Evolutionary conservation across 371 early-diverging fungal genomes (phyloP).

Genomic region (Mucor velutinosus): DNA sequence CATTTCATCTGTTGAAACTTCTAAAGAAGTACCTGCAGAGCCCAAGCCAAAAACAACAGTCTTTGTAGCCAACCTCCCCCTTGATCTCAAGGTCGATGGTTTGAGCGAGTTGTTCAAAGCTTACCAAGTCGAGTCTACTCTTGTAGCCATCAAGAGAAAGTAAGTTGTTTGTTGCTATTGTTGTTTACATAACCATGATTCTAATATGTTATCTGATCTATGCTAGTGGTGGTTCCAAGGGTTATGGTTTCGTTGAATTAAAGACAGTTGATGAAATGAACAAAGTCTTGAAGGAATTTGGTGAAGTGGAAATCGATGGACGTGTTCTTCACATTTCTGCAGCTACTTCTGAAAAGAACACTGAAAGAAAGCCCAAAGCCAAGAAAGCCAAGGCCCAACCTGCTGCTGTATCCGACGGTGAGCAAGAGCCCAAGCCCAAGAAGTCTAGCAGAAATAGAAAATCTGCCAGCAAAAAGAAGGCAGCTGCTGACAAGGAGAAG

Average conservation of each 20-base stretch:
- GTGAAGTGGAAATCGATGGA: constrained; percentile 64
- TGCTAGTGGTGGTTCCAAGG: constrained; percentile 76
- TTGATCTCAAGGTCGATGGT: constrained; percentile 73
- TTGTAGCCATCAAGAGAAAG: constrained; percentile 62
- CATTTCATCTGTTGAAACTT: constrained; percentile 6
- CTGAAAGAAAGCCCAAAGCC: constrained; percentile 1
- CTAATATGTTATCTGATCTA: neutral
- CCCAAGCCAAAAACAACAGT: constrained; percentile 74
- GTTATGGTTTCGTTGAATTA: constrained; percentile 93
- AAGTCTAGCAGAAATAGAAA: constrained; percentile 6
- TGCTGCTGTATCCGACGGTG: neutral
- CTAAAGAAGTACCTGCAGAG: neutral
- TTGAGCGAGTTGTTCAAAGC: constrained; percentile 78
- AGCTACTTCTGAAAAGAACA: constrained; percentile 44
- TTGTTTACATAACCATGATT: neutral
- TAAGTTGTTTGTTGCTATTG: constrained; percentile 6
- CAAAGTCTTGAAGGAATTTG: constrained; percentile 70
- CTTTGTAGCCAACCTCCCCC: constrained; percentile 95
- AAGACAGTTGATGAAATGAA: constrained; percentile 79
- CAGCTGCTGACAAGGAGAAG: constrained; percentile 15
- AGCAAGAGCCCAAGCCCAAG: neutral
- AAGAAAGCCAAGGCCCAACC: neutral
- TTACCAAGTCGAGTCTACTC: constrained; percentile 77
- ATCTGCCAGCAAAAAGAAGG: constrained; percentile 11
- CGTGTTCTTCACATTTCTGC: constrained; percentile 74